These are phyloP conservation scores for Hemileccinum impolitum DNA, from an alignment of 768 basidiomycete genomes.

Conservation along the genomic window DNA sequence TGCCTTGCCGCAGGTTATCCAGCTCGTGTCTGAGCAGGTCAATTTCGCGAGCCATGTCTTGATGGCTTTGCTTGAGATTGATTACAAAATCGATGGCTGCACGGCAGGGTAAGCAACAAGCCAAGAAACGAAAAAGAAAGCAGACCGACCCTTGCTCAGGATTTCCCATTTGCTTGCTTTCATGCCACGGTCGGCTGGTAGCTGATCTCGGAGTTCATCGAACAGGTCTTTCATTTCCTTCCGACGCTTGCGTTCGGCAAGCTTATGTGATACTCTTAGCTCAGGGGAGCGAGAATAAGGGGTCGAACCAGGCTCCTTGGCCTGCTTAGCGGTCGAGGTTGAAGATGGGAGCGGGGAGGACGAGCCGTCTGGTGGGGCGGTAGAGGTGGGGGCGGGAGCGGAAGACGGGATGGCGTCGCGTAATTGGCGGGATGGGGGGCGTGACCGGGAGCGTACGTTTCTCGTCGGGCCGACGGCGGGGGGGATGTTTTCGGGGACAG, in stretches of 20 bases:
- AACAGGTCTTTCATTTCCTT: constrained; percentile 99
- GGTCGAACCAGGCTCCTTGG: constrained; percentile 54
- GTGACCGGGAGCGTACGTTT: constrained; percentile 62
- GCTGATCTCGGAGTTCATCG: constrained; percentile 89
- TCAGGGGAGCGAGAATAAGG: constrained; percentile 97
- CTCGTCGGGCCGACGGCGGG: constrained; percentile 46
- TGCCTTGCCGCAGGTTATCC: constrained; percentile 57
- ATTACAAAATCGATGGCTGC: constrained; percentile 86
- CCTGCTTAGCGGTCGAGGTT: constrained; percentile 32
- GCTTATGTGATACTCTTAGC: constrained; percentile 91
- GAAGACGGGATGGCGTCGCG: constrained; percentile 40
- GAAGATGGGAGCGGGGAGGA: constrained; percentile 35
- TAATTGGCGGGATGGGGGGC: constrained; percentile 64
- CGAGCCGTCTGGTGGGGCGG: constrained; percentile 40
- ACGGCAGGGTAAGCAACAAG: constrained; percentile 3
- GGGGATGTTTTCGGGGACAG: constrained; percentile 58
- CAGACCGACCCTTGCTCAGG: constrained; percentile 78
- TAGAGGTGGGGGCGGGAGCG: constrained; percentile 36
- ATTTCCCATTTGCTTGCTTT: constrained; percentile 99
- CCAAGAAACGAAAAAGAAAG: not conserved
- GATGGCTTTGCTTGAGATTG: constrained; percentile 71
- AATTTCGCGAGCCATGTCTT: constrained; percentile 75
- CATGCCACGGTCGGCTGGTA: constrained; percentile 90
- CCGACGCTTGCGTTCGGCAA: constrained; percentile 93
- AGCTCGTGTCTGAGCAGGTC: constrained; percentile 77